Evolutionary conservation across 169 alveolate species (phyloP).

Genomic region (Cryptosporidium sp.): DNA sequence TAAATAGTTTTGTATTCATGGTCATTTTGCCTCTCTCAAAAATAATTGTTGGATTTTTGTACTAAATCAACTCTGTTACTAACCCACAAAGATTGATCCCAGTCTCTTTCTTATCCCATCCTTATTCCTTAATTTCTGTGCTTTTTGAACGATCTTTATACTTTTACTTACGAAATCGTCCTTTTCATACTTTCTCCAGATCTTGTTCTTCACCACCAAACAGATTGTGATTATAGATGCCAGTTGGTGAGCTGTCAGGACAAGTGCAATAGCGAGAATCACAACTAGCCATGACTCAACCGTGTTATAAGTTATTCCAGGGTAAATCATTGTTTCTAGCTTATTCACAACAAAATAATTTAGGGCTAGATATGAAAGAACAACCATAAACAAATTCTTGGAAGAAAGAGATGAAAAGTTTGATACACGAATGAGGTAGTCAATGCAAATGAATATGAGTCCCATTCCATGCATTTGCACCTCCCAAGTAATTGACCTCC

Average conservation of each 20-base stretch:
- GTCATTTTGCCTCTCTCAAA: no score
- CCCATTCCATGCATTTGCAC: conserved; percentile 71
- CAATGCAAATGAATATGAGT: conserved; percentile 50
- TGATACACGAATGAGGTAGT: conserved; percentile 51
- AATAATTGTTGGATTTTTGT: neutral
- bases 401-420: conserved; percentile 51
- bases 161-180: conserved; percentile 39
- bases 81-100: conserved; percentile 57
- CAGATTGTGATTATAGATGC: conserved; percentile 61
- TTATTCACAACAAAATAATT: conserved; percentile 59
- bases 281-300: conserved; percentile 67
- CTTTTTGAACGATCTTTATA: conserved; percentile 13
- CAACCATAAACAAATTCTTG: conserved; percentile 34
- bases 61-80: neutral
- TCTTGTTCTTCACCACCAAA: conserved; percentile 21
- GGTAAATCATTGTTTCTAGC: conserved; percentile 60
- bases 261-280: conserved; percentile 30
- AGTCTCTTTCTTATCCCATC: conserved; percentile 51
- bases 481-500: conserved; percentile 71
- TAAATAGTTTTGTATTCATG: neutral
- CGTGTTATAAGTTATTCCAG: conserved; percentile 69
- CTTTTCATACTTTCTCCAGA: conserved; percentile 37
- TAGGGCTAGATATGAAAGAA: conserved; percentile 11
- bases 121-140: conserved; percentile 48
- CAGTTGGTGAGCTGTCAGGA: conserved; percentile 57